Base-by-base conservation (phyloP, 1,139 yeast genomes). In the Taphrina communis region DNA sequence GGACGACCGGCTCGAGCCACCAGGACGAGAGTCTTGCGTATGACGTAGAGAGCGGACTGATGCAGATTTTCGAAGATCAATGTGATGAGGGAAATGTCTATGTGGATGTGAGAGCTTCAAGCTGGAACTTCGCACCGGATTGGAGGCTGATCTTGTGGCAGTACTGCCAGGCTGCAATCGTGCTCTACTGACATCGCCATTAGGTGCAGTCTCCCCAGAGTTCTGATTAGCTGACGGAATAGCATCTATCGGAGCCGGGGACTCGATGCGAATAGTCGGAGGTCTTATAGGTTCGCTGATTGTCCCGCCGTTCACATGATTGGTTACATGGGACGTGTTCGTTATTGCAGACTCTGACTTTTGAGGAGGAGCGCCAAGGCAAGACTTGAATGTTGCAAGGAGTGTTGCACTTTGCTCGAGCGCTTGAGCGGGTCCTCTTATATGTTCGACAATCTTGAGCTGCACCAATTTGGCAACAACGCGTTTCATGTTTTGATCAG, bases 1-100 rank as follows among this genome's bases (percentile, higher is more conserved):
- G 12, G 62, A 44, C n/a, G 62, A 58, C 3, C 62, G 19, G 42
- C 62, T 42, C 25, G 53, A 58, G 6, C 38, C 42, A 19, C 39
- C 36, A n/a, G n/a, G 12, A 35, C 39, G 41, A 17, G 57, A 19
- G 4, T 25, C 31, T 53, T 38, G 46, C n/a, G 48, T 17, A 8
- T 38, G 17, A 11, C 60, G 36, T 17, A 39, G 21, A 31, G 48
- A 39, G 7, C 60, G 48, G 25, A 41, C 44, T 3, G 60, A 56
- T 19, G 48, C 48, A 7, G 60, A 35, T 19, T 53, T 53, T 12
- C 57, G 57, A 8, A 35, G 21, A 21, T 35, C 9, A 35, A 53
- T 11, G 17, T 53, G 57, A 12, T 35, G 57, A 1, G 41, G 57
- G 35, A 53, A 53, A 17, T 53, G 57, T 14, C 35, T 35, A 11